Evolutionary conservation across 2,329 filamentous ascomycete genomes (phyloP).

Genomic region (Trichoderma oligosporum): DNA sequence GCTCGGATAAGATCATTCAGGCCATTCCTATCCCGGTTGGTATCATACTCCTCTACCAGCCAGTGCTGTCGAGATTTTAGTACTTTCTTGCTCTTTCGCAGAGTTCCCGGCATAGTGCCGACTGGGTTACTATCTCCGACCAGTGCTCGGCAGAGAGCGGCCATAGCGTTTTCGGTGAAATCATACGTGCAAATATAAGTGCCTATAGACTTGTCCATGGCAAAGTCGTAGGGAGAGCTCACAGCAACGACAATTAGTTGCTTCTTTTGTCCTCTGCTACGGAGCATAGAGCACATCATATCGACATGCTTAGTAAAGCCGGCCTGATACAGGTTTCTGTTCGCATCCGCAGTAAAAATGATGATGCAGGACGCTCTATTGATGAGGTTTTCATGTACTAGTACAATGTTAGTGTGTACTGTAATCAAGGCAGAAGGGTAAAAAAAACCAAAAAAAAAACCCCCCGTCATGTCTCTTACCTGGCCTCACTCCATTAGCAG

Average conservation of each 20-base stretch:
- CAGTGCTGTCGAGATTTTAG: slow-evolving; percentile 90
- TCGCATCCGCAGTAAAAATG: slow-evolving; percentile 88
- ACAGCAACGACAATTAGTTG: slow-evolving; percentile 87
- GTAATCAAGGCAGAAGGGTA: background rate
- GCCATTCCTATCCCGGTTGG: slow-evolving; percentile 68
- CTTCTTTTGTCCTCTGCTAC: slow-evolving; percentile 75
- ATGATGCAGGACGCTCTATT: slow-evolving; percentile 84
- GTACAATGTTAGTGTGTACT: slow-evolving; percentile 12
- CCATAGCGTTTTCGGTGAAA: slow-evolving; percentile 88
- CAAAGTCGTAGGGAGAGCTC: slow-evolving; percentile 95
- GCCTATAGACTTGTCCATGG: slow-evolving; percentile 82
- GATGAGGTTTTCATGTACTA: slow-evolving; percentile 86
- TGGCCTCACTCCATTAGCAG: slow-evolving; percentile 84
- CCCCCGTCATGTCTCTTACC: slow-evolving; percentile 35
- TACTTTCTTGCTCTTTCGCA: slow-evolving; percentile 82
- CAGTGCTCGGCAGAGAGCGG: slow-evolving; percentile 75
- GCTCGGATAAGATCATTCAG: slow-evolving; percentile 71
- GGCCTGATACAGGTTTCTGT: slow-evolving; percentile 87
- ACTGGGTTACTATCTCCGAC: slow-evolving; percentile 68
- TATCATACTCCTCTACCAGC: slow-evolving; percentile 86
- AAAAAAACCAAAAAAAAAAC: background rate
- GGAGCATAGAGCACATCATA: slow-evolving; percentile 87
- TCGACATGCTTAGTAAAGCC: slow-evolving; percentile 95
- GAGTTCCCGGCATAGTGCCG: slow-evolving; percentile 64
- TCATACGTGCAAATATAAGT: slow-evolving; percentile 96